Evolutionary conservation across 345 rosid genomes (phyloP), one percentile per base, ranked within the genome.

Genomic region (Melastoma malabathricum): DNA sequence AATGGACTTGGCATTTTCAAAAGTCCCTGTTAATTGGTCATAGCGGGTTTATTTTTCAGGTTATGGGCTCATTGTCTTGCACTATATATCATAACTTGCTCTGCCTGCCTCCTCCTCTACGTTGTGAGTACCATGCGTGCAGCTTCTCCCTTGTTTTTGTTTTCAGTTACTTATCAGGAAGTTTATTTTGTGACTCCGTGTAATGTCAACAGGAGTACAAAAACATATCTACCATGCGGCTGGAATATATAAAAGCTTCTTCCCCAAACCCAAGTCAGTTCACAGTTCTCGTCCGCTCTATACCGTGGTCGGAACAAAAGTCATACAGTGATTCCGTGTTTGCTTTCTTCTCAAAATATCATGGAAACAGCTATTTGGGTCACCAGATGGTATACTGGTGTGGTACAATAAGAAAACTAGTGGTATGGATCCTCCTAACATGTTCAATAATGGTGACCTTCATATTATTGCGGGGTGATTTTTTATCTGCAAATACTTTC

Each of bases 1-100:
- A 31, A 3, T 5, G 38, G 38, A 31, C 38, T 22, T 31, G 38
- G 38, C 38, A 31, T 31, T 6, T 31, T 31, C 38, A 2, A 9
- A 31, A 31, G 38, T 31, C 38, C 10, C 5, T 9, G 7, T 7
- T 31, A 9, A 31, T 31, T 31, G 38, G 38, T 31, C 38, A 31
- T 31, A 2, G 9, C 38, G 7, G 38, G 38, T 31, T 31, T 6
- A 31, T 31, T 31, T 63, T 49, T 51, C 84, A 87, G 98, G 98
- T 78, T 92, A 44, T 84, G 96, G 98, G 75, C 70, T 22, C 98
- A 87, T 67, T 82, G 95, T 76, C 54, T 87, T 61, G 74, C 88
- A 41, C 70, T 92, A 57, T 92, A 92, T 61, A 47, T 84, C 63
- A 84, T 87, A 67, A 46, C 97, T 59, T 51, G 63, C 54, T 61